These are phyloP conservation scores for Coffea canephora DNA, from an alignment of 257 asterid species.

Conservation along the genomic window DNA sequence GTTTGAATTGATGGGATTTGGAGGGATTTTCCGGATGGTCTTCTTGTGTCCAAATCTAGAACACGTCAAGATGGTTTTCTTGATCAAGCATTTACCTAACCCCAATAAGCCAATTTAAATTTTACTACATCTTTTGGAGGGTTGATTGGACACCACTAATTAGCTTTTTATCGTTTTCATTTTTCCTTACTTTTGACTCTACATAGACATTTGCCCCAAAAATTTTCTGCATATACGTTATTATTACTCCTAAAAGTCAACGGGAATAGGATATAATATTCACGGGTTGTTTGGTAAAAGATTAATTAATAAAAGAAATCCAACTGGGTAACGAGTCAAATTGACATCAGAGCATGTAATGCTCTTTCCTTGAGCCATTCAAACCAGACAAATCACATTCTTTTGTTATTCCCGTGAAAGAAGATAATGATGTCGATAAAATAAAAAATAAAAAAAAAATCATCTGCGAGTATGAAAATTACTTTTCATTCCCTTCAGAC, in stretches of 20 bases:
- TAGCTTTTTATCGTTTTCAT: background rate
- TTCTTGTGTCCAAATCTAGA: constrained; percentile 12
- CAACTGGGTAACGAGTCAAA: background rate
- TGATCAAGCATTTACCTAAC: constrained; percentile 39
- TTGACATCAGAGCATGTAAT: background rate
- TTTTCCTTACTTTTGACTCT: background rate
- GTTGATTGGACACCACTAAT: constrained; percentile 35
- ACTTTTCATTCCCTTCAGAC: background rate
- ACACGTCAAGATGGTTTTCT: constrained; percentile 14
- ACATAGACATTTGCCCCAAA: background rate
- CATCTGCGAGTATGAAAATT: background rate
- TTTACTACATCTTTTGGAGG: background rate
- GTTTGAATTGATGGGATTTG: constrained; percentile 1
- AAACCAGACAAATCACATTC: background rate
- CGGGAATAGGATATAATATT: background rate
- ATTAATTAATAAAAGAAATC: background rate
- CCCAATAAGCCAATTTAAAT: constrained; percentile 16
- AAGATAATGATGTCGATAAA: background rate
- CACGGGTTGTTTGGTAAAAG: background rate
- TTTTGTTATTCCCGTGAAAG: background rate
- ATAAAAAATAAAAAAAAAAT: too few species aligned
- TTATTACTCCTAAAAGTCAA: background rate
- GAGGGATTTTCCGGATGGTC: background rate
- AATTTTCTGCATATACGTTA: background rate
- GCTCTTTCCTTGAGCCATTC: background rate